Conservation (phyloP, 73 alveolate species). For the Diophrys sp. region DNA sequence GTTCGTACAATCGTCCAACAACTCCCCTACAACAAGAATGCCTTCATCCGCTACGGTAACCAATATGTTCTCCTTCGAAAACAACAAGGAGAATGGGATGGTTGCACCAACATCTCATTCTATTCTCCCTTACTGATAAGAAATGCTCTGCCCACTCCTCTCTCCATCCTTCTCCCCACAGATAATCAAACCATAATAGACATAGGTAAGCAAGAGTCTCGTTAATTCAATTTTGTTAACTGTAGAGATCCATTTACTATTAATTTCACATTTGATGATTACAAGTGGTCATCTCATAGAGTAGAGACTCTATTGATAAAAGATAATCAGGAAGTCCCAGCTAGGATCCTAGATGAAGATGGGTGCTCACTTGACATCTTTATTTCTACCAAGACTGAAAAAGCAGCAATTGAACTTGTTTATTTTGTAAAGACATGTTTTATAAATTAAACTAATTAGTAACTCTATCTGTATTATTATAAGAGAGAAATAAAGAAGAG, state of each 20-base stretch:
- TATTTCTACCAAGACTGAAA: conserved; percentile 3
- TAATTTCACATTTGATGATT: conserved; percentile 4
- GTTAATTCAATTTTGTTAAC: conserved; percentile 23
- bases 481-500: too few species aligned
- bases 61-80: conserved; percentile 26
- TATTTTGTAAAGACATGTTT: conserved; percentile 27
- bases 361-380: conserved; percentile 21
- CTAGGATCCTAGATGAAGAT: conserved; percentile 7
- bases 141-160: conserved; percentile 29
- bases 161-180: neutral
- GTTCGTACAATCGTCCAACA: conserved; percentile 2
- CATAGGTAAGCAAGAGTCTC: conserved; percentile 32
- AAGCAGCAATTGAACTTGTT: conserved; percentile 26
- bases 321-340: neutral
- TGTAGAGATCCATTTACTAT: conserved; percentile 12
- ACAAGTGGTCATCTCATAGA: neutral
- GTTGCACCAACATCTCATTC: conserved; percentile 28
- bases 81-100: conserved; percentile 24
- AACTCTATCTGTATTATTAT: neutral
- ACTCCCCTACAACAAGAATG: conserved; percentile 8
- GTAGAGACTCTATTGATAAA: neutral
- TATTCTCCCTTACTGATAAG: conserved; percentile 44
- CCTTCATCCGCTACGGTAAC: conserved; percentile 26
- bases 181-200: conserved; percentile 2
- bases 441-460: conserved; percentile 20